A percentile compares a stretch with the other conserved stretches of the same genome.
Evolutionary conservation across 768 basidiomycete species (phyloP).

Genomic region (Termitomyces sp.): DNA sequence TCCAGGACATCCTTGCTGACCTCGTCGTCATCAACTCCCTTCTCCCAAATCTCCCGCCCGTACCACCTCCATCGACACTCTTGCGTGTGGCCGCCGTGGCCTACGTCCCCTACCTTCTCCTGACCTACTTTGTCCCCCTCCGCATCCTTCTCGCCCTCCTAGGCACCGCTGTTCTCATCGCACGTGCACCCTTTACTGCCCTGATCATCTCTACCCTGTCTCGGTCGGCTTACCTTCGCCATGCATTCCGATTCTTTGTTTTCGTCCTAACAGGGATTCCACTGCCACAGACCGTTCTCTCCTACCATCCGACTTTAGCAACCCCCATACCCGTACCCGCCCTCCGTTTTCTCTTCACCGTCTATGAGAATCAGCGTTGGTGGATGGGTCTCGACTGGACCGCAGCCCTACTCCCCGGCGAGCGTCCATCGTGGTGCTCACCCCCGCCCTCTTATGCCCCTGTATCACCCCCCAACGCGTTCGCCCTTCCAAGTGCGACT

Average conservation of each 20-base stretch:
- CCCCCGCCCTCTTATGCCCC: slow-evolving; percentile 42
- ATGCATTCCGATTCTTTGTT: slow-evolving; percentile 50
- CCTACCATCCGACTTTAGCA: slow-evolving; percentile 28
- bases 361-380: slow-evolving; percentile 95
- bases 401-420: slow-evolving; percentile 82
- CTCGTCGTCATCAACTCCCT: slow-evolving; percentile 61
- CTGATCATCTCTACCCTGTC: slow-evolving; percentile 52
- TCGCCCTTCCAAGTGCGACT: slow-evolving; percentile 62
- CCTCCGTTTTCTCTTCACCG: slow-evolving; percentile 80
- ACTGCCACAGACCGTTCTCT: slow-evolving; percentile 36
- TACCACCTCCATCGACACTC: slow-evolving; percentile 31
- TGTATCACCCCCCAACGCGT: slow-evolving; percentile 65
- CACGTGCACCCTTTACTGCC: slow-evolving; percentile 65
- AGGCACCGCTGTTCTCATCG: slow-evolving; percentile 43
- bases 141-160: slow-evolving; percentile 54
- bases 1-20: slow-evolving; percentile 58
- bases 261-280: slow-evolving; percentile 53
- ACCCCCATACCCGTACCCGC: slow-evolving; percentile 34
- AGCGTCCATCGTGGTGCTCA: slow-evolving; percentile 86
- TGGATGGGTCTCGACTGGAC: slow-evolving; percentile 99
- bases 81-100: slow-evolving; percentile 54
- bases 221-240: slow-evolving; percentile 66
- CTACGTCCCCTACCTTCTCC: slow-evolving; percentile 63
- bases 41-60: slow-evolving; percentile 37
- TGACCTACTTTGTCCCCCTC: slow-evolving; percentile 60